A percentile compares a stretch with the other conserved stretches of the same genome.
Evolutionary conservation across 2,329 filamentous ascomycete genomes (phyloP).

Genomic region (Fonsecaea monophora): DNA sequence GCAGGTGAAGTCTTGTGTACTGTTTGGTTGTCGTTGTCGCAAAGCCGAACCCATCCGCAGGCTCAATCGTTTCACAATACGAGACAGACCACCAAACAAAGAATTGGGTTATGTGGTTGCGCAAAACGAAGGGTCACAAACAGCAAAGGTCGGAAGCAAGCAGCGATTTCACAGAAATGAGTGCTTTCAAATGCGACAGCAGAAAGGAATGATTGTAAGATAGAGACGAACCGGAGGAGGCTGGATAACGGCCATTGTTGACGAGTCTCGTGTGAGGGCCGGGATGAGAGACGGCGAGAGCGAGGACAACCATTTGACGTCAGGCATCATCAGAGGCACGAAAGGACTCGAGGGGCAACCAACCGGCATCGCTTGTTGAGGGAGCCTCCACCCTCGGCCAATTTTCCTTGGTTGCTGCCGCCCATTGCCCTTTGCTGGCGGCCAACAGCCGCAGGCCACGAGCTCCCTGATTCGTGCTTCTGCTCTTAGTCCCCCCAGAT

Average conservation of each 20-base stretch:
- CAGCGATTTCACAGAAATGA: not conserved
- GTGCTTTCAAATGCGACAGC: conserved; percentile 1
- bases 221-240: conserved; percentile 4
- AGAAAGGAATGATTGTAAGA: conserved; percentile 10
- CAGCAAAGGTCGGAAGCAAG: not conserved
- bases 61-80: conserved; percentile 5
- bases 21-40: not conserved
- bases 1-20: not conserved
- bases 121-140: not conserved
- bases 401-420: conserved; percentile 7
- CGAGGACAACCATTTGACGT: conserved; percentile 16
- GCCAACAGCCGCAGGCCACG: not conserved
- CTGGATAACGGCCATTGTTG: conserved; percentile 12
- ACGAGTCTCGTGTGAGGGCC: conserved; percentile 13
- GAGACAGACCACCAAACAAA: not conserved
- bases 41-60: conserved; percentile 1
- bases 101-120: conserved; percentile 3
- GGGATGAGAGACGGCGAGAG: conserved; percentile 6
- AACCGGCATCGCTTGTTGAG: not conserved
- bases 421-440: not conserved
- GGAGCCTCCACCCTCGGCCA: conserved; percentile 6
- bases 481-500: not conserved
- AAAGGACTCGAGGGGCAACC: not conserved
- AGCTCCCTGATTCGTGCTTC: not conserved
- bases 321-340: conserved; percentile 6